Evolutionary conservation across 2,329 filamentous ascomycete species (phyloP).

Genomic region (Aspergillus quadricinctus): DNA sequence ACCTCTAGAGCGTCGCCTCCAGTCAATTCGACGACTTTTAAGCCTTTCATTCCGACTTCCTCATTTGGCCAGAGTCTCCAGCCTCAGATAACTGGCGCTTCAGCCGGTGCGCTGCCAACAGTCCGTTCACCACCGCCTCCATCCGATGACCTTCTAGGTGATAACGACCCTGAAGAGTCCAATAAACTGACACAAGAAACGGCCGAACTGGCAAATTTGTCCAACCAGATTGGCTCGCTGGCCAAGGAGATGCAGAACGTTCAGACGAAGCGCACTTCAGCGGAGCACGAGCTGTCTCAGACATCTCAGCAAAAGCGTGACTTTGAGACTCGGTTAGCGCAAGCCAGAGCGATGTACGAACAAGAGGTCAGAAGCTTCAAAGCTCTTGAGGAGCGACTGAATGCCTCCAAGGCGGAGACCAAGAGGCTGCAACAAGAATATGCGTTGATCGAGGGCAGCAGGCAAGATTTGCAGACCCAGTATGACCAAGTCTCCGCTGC

Average conservation of each 20-base stretch:
- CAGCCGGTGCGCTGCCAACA: constrained; percentile 30
- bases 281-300: constrained; percentile 77
- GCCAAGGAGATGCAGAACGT: constrained; percentile 94
- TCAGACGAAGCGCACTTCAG: constrained; percentile 71
- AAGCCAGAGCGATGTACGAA: constrained; percentile 84
- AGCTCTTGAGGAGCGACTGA: constrained; percentile 76
- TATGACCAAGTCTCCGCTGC: constrained; percentile 70
- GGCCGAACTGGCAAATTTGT: constrained; percentile 88
- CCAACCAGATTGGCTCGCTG: constrained; percentile 87
- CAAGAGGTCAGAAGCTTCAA: constrained; percentile 87
- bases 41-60: constrained; percentile 87
- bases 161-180: constrained; percentile 81
- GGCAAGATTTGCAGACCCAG: constrained; percentile 76
- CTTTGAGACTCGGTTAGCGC: constrained; percentile 81
- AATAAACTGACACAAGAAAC: constrained; percentile 86
- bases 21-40: constrained; percentile 58
- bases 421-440: constrained; percentile 80
- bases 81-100: constrained; percentile 68
- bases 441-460: constrained; percentile 73
- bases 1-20: constrained; percentile 38
- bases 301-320: constrained; percentile 84
- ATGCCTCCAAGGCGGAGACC: constrained; percentile 70
- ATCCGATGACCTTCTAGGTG: constrained; percentile 83
- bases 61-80: constrained; percentile 83
- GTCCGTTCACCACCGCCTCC: constrained; percentile 45